Base-by-base conservation (phyloP, 2,329 filamentous ascomycete genomes). In the Trichoderma guizhouense region DNA sequence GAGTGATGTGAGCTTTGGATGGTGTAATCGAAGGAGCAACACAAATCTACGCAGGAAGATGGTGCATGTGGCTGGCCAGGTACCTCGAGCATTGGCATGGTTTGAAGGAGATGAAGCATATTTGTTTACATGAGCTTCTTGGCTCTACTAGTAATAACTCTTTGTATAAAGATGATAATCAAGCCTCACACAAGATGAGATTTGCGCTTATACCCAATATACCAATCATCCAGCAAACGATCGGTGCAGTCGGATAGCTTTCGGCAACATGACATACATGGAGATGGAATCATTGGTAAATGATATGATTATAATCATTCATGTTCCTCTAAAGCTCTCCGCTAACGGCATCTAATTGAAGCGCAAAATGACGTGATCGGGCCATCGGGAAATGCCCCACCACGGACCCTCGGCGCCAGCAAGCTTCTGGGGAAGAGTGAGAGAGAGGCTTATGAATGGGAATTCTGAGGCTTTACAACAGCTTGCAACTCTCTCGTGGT, bases 281-380 rank as follows among this genome's bases (percentile, higher is more conserved):
- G 18, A 60, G n/a, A 60, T 34, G 30, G 28, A 34, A 28, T 58
- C n/a, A 7, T 32, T 32, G 5, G 18, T 1, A 7, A 3, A 12
- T 55, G 15, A 58, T 43, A 8, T 18, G 7, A 43, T 8, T 8
- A 7, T 18, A 43, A 18, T 18, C 36, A 43, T 43, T 43, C 36
- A 43, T 7, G 15, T 43, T 43, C 15, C 18, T 51, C 32, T 5
- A 11, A n/a, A 15, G 18, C 28, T 60, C 9, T 34, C 57, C 57
- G 30, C n/a, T 60, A 34, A 26, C 65, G 65, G 65, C 53, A 60
- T 60, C 55, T 61, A 51, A 71, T 72, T 55, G 43, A 34, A 68
- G 64, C 32, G 63, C 61, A 36, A 72, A 72, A 75, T 75, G 74
- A 75, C 74, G 74, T 75, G 74, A 75, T 75, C 71, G 73, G 55